A percentile compares a stretch with the other conserved stretches of the same genome.
These are phyloP conservation scores for Aethionema arabicum DNA, from an alignment of 345 rosid genomes.

Conservation along the genomic window DNA sequence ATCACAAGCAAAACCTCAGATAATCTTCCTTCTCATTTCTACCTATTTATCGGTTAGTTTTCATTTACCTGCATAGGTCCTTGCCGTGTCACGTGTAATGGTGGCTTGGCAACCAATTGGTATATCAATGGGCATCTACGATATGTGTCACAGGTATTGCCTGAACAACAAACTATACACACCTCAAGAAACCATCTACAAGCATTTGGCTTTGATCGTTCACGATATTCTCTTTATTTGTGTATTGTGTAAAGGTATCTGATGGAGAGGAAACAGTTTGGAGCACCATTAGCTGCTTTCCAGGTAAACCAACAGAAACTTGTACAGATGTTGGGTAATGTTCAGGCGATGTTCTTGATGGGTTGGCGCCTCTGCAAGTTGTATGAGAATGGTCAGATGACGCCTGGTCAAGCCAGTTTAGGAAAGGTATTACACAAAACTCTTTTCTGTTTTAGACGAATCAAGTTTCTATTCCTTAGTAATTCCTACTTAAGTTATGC, in stretches of 20 bases:
- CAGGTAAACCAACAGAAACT: conserved; percentile 93
- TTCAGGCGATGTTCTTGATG: conserved; percentile 87
- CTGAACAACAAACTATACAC: not conserved
- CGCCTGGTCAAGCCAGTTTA: conserved; percentile 93
- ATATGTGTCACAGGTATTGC: conserved; percentile 88
- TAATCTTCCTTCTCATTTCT: not conserved
- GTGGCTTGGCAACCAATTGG: conserved; percentile 99
- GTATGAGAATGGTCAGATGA: conserved; percentile 81
- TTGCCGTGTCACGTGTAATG: conserved; percentile 92
- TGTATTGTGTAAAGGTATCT: conserved; percentile 57
- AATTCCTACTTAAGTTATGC: not conserved
- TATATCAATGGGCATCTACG: conserved; percentile 89
- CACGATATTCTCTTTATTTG: not conserved
- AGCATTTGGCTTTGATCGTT: not conserved
- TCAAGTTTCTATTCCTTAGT: not conserved
- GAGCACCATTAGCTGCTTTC: conserved; percentile 94
- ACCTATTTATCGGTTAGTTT: conserved; percentile 6
- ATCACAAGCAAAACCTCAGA: not conserved
- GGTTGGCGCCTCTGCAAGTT: conserved; percentile 98
- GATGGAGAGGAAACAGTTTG: conserved; percentile 93
- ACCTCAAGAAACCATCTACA: not conserved
- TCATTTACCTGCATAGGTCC: conserved; percentile 48
- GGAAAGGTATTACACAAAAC: conserved; percentile 67
- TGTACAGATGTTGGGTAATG: conserved; percentile 76
- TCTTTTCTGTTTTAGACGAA: not conserved